Base-by-base conservation (phyloP, 495 filamentous ascomycete species). In the Aspergillus cristatus region DNA sequence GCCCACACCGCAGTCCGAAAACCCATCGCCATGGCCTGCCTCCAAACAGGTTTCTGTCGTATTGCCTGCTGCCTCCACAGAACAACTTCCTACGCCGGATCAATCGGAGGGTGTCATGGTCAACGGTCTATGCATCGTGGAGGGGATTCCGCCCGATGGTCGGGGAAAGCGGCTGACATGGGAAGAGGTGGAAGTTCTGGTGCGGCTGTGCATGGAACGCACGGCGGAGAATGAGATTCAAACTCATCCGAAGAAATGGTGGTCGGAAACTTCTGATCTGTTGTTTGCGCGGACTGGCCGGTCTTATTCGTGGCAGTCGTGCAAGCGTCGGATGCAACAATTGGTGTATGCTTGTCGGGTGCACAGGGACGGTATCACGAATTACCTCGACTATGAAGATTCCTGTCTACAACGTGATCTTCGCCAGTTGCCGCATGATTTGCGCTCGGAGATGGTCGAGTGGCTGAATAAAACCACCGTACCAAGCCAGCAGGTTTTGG, bases 291-390 rank as follows among this genome's bases (percentile, higher is more conserved):
- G 30, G 20, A 50, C 45, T 24, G 46, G 44, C 16, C 48, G 49
- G 22, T 30, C 36, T 15, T 56, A 56, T 18, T 50, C 49, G 0
- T 49, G 47, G 46, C 41, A 41, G 15, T 53, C 49, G 7, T 56
- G 53, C 30, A 46, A 46, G 2, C 46, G 47, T 14, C 48, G 49
- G n/a, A 50, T 56, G 14, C 20, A 18, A 7, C 37, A 38, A 14
- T 41, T 46, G 13, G 37, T 56, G 28, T 15, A 28, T 10, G 37
- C 49, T 24, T 34, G 44, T 7, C 28, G 31, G 20, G 25, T 37
- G 7, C 47, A 34, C 17, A 42, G 35, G 29, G 30, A 25, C n/a
- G 26, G 34, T 14, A 30, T 42, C 18, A 33, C 44, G 6, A 17
- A 32, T 24, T 4, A 24, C 20, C 20, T n/a, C n/a, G n/a, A 24